Conservation (phyloP, 352 stramenopile genomes). For the Thraustochytrium sp. region DNA sequence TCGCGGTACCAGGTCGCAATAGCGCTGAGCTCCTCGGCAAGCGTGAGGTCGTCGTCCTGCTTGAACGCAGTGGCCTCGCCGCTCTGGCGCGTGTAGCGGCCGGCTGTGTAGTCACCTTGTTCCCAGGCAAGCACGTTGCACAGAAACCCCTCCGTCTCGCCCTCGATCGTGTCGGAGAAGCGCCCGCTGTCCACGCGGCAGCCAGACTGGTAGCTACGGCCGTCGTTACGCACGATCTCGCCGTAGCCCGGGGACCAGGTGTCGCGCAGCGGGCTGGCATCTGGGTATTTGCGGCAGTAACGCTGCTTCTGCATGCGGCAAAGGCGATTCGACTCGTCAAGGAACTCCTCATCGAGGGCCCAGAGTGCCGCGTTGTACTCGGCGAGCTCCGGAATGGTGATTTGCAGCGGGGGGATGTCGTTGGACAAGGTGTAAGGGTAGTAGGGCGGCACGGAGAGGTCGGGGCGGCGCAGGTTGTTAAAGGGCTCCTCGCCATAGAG, state of each 20-base stretch:
- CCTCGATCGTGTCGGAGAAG: constrained; percentile 30
- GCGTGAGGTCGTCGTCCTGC: not conserved
- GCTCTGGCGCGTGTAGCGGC: constrained; percentile 48
- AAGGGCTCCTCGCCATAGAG: constrained; percentile 25
- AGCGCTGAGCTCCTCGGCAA: not conserved
- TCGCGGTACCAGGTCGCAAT: constrained; percentile 1
- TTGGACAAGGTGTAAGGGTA: constrained; percentile 30
- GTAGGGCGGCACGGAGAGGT: constrained; percentile 4
- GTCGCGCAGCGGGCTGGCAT: not conserved
- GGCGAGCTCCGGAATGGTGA: not conserved
- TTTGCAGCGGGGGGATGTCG: constrained; percentile 37
- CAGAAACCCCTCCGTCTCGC: constrained; percentile 56
- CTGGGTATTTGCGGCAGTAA: constrained; percentile 14
- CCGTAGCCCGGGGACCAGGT: constrained; percentile 62
- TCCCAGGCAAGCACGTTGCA: constrained; percentile 80
- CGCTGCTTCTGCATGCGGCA: constrained; percentile 28
- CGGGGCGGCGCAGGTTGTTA: constrained; percentile 9
- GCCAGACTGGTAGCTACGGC: constrained; percentile 82
- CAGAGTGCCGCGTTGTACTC: constrained; percentile 30
- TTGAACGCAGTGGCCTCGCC: not conserved
- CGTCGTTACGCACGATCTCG: constrained; percentile 83
- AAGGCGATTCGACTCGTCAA: constrained; percentile 29
- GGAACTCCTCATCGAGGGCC: constrained; percentile 18
- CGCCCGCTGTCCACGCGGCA: constrained; percentile 60
- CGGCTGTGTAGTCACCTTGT: constrained; percentile 81